Evolutionary conservation across 306 rosid genomes (phyloP).

Genomic region (barrel medic (Medicago truncatula)): DNA sequence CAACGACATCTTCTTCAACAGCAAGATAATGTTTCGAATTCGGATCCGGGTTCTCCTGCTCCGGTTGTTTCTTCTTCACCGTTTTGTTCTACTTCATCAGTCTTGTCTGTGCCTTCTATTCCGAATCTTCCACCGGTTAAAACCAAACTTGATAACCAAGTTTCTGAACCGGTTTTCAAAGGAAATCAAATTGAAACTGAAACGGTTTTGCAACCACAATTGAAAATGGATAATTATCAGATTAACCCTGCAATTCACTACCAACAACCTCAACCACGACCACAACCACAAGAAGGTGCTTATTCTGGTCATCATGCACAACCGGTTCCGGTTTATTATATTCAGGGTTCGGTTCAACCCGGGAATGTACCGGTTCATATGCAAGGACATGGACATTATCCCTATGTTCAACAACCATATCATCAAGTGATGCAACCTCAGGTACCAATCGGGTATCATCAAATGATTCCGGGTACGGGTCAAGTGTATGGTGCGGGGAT

Average conservation of each 20-base stretch:
- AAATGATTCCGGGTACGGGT: conserved; percentile 53
- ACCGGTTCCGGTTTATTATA: conserved; percentile 59
- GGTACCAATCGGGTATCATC: conserved; percentile 63
- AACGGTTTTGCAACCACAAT: conserved; percentile 41
- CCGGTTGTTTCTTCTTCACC: conserved; percentile 62
- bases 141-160: conserved; percentile 59
- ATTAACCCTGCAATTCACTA: conserved; percentile 52
- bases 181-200: conserved; percentile 47
- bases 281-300: conserved; percentile 42
- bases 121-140: conserved; percentile 84
- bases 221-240: conserved; percentile 24
- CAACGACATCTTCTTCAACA: conserved; percentile 39
- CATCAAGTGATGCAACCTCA: conserved; percentile 50
- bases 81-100: conserved; percentile 70
- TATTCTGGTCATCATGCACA: conserved; percentile 53
- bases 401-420: conserved; percentile 62
- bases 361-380: conserved; percentile 54
- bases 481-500: conserved; percentile 60
- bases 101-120: conserved; percentile 49
- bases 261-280: background rate
- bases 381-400: conserved; percentile 48
- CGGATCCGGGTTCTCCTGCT: conserved; percentile 89
- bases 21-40: conserved; percentile 58
- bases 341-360: conserved; percentile 51
- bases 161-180: conserved; percentile 45